Evolutionary conservation across 2,329 filamentous ascomycete genomes (phyloP), one percentile per base, ranked within the genome.

Genomic region (Alternaria panax): DNA sequence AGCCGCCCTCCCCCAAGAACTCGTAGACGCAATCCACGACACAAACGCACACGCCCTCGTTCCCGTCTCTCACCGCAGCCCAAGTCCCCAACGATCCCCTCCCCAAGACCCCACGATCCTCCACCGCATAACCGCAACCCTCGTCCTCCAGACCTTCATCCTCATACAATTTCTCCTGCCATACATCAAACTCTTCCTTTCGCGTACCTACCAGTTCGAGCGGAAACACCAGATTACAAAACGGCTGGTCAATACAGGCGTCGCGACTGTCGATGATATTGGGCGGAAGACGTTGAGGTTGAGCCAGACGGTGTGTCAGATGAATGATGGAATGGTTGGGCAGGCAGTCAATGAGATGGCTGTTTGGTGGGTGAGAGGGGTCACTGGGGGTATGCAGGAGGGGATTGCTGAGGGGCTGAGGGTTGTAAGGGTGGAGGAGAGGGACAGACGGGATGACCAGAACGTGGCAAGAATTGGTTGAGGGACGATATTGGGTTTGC

Each of bases 381-480:
- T 92, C 51, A 83, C 87, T 2, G 88, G 87, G 14, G 90, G 90
- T 0, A 80, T 92, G 41, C 87, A 87, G 67, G 88, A 92, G 66
- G 88, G 90, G 6, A 79, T 82, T 34, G 82, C 81, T 1, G 83
- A 87, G 60, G 86, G 86, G 0, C 79, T 87, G 74, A 72, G 77
- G 20, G 77, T 83, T 41, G 60, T 85, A 47, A 81, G 82, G 20
- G 40, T 41, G 22, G 24, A 45, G 16, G 55, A 55, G 54, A 51
- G n/a, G 34, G 30, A 20, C 32, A 60, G 30, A 41, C 22, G 25
- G 32, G 30, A 2, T n/a, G 47, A 45, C 34, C 40, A 57, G 24
- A 41, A 38, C 22, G 7, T 62, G 14, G 63, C 65, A 51, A 59
- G 59, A 56, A 36, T 40, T 28, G 20, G 41, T 7, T 56, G 54